Base-by-base conservation (phyloP, 2,329 filamentous ascomycete species). In the Fusarium clavum region DNA sequence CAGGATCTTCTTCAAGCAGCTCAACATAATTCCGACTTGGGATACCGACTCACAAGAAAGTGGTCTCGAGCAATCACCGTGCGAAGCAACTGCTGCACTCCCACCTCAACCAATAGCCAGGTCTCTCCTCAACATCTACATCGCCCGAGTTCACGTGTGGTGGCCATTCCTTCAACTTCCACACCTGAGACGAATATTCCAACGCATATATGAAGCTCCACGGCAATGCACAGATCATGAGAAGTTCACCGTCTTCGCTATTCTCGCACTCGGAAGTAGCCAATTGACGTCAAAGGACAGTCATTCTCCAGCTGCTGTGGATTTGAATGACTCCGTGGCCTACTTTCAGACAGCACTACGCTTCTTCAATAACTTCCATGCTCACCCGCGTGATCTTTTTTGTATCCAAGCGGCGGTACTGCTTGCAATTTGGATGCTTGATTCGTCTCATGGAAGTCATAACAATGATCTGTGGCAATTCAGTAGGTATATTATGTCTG, bases 1-100 rank as follows among this genome's bases (percentile, higher is more conserved):
- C 2, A 62, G 59, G 2, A 62, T 62, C 3, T 62, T 62, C 56
- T 62, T 62, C 20, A 62, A 61, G 0, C 59, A 62, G 5, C 56
- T 62, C 0, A 53, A 32, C n/a, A 30, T 62, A 1, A 8, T 53
- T 2, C 40, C 56, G 0, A n/a, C 25, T 2, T 61, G 59, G 59
- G 40, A 43, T 9, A 18, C 14, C 1, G 14, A n/a, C 0, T 13
- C 1, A 1, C 20, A 32, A 6, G 1, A 4, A 40, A 18, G 0
- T 16, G 25, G 20, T 4, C 18, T 62, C 4, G 56, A 54, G 6
- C 59, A 62, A 3, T n/a, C n/a, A n/a, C n/a, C n/a, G n/a, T 40
- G 10, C 5, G 20, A 61, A 22, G 30, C 30, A 4, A 29, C 29
- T 0, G 45, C 56, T 0, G 40, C 40, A 0, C 20, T 62, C 0